Base-by-base conservation (phyloP, 2,329 filamentous ascomycete species). In the Apiospora malaysiana region DNA sequence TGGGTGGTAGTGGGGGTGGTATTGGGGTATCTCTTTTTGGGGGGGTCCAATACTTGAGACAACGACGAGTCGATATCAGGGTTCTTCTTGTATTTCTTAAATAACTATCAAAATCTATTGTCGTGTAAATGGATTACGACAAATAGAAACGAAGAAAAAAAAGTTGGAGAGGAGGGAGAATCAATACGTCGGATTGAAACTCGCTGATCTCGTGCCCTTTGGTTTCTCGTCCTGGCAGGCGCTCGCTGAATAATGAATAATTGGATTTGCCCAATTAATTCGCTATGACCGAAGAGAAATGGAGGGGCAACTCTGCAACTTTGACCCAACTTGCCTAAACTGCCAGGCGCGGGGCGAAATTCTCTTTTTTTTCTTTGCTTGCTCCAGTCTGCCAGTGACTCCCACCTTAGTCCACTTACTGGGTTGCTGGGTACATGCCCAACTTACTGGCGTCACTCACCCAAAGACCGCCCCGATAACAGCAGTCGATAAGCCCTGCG, bases 1-100 rank as follows among this genome's bases (percentile, higher is more conserved):
- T 86, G 82, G 76, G 71, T 68, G 67, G 43, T 27, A 21, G 49
- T 47, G 40, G 23, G 21, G 21, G 37, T n/a, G 12, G 27, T 32
- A 18, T 21, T 12, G 18, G 32, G 21, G 5, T 67, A 16, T 16
- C 47, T 9, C 4, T 27, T 25, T 59, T 21, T 32, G 51, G 27
- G 51, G 32, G 16, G 3, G 16, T 32, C 51, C 9, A 59, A 59
- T 59, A 59, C 51, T 40, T 40, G 56, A 40, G 32, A 63, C 32
- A 63, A 63, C 56, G 56, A 63, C 56, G 56, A 40, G 32, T 63
- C 27, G 56, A n/a, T n/a, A 63, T 37, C 56, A 63, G 18, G 37
- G 25, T 27, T 27, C 56, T 27, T 27, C 56, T 63, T 63, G 56
- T 63, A 63, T 59, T 59, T 18, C 37, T 40, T 59, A 32, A 12